Conservation (phyloP, 331 rosid species). For the Malus hybrid region DNA sequence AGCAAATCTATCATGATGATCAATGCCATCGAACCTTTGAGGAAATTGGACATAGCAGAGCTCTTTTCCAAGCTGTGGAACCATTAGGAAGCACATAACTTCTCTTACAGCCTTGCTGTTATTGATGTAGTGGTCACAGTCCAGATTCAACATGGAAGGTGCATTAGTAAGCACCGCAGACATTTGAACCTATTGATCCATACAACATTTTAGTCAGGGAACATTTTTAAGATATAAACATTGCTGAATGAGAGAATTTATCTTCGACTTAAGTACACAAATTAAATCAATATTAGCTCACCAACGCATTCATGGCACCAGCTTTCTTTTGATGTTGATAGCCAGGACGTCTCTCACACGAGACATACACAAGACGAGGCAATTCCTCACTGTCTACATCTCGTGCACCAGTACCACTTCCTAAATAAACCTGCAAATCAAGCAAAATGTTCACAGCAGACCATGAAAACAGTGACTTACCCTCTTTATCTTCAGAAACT, state of each 20-base stretch:
- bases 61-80: constrained; percentile 62
- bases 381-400: constrained; percentile 71
- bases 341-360: constrained; percentile 78
- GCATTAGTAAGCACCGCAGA: constrained; percentile 92
- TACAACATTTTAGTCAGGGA: not conserved
- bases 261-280: not conserved
- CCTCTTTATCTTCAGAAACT: no score
- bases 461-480: no score
- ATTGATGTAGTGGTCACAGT: constrained; percentile 94
- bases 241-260: constrained; percentile 2
- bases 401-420: constrained; percentile 61
- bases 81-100: constrained; percentile 95
- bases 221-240: not conserved
- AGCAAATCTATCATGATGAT: constrained; percentile 70
- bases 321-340: constrained; percentile 81
- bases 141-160: constrained; percentile 83
- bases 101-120: constrained; percentile 84
- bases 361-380: constrained; percentile 75
- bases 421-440: constrained; percentile 57
- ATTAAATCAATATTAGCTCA: constrained; percentile 25
- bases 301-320: constrained; percentile 92
- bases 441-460: no score
- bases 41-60: constrained; percentile 37
- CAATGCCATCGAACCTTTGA: constrained; percentile 78
- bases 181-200: constrained; percentile 61